These are phyloP conservation scores for Rhizophlyctis rosea DNA, from an alignment of 192 early-diverging fungal genomes.

Conservation along the genomic window DNA sequence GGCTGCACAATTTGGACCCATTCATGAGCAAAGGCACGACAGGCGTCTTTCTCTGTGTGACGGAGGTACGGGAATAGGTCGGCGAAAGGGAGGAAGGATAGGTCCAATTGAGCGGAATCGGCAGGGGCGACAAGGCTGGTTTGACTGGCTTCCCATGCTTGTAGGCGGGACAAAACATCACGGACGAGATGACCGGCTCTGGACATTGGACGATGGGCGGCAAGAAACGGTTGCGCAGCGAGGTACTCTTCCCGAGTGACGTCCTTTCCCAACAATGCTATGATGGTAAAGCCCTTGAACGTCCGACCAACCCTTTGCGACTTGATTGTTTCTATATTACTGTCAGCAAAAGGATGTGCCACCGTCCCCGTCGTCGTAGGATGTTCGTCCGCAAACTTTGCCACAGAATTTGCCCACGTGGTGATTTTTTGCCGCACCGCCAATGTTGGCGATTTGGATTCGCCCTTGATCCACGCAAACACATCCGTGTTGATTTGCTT, in stretches of 20 bases:
- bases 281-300: neutral
- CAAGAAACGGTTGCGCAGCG: neutral
- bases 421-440: too few relatives aligned
- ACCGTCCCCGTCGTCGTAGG: neutral
- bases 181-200: neutral
- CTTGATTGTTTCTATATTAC: neutral
- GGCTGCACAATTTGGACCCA: neutral
- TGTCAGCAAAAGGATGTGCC: neutral
- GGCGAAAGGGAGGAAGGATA: neutral
- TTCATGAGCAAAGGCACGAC: neutral
- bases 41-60: neutral
- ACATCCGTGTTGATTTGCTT: too few relatives aligned
- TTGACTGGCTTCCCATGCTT: neutral
- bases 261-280: neutral
- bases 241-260: neutral
- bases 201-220: neutral
- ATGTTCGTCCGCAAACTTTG: neutral
- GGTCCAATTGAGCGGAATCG: neutral
- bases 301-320: neutral
- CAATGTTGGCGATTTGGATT: too few relatives aligned
- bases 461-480: too few relatives aligned
- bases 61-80: neutral
- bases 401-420: neutral
- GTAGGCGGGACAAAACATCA: neutral
- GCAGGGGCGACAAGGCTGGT: neutral